phyloP scores from a whole-genome alignment of 371 early-diverging fungal species.

The Mucor circinelloides region DNA sequence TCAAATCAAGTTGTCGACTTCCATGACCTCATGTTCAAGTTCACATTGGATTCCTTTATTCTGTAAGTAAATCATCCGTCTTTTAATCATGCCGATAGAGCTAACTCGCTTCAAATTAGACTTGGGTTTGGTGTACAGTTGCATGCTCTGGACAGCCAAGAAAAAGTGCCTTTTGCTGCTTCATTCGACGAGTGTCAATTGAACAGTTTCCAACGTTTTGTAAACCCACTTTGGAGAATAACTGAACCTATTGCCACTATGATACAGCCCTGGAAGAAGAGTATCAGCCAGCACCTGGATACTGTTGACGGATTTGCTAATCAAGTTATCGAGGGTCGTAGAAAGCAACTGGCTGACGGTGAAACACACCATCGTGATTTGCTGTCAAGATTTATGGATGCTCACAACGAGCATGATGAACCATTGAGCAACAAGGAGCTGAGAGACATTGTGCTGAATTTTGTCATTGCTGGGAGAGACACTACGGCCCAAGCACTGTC shows the following conservation, averaged over 20 bases:
- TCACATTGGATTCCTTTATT: slow-evolving; percentile 65
- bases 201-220: slow-evolving; percentile 46
- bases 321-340: slow-evolving; percentile 47
- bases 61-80: background rate
- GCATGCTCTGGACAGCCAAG: slow-evolving; percentile 33
- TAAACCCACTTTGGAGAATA: slow-evolving; percentile 55
- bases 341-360: slow-evolving; percentile 39
- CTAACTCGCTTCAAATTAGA: background rate
- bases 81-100: background rate
- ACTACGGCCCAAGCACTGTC: slow-evolving; percentile 74
- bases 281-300: slow-evolving; percentile 42
- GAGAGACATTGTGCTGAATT: slow-evolving; percentile 70
- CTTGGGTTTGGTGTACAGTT: slow-evolving; percentile 55
- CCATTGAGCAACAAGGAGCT: slow-evolving; percentile 52
- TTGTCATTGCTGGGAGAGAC: slow-evolving; percentile 69
- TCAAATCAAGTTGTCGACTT: slow-evolving; percentile 49
- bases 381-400: slow-evolving; percentile 64
- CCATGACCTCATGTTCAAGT: slow-evolving; percentile 59
- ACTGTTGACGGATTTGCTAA: slow-evolving; percentile 53
- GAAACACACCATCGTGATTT: slow-evolving; percentile 54
- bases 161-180: slow-evolving; percentile 49
- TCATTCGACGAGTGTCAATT: slow-evolving; percentile 51
- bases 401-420: slow-evolving; percentile 54
- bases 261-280: slow-evolving; percentile 32
- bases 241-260: slow-evolving; percentile 38